Percentiles rank a stretch among this genome's conserved stretches.
Evolutionary conservation across 2,329 filamentous ascomycete genomes (phyloP).

Genomic region (Aspergillus alliaceus): DNA sequence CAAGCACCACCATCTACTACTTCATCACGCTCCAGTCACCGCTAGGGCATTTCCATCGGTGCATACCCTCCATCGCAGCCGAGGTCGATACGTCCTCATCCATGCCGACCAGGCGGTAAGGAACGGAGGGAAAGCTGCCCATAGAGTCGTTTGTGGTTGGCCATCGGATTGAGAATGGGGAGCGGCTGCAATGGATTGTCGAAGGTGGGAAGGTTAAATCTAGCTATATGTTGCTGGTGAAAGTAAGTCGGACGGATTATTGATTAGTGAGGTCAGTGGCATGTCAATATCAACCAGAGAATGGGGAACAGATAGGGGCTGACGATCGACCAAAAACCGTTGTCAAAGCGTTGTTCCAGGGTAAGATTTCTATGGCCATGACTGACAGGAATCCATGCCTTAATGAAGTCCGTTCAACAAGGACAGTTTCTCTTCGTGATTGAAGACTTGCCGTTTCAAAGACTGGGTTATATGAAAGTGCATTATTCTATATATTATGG

Average conservation of each 20-base stretch:
- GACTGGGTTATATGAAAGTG: too few relatives aligned
- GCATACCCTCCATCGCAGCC: constrained; percentile 64
- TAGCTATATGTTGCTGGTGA: constrained; percentile 55
- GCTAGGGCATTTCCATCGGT: constrained; percentile 63
- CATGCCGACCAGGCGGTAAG: constrained; percentile 52
- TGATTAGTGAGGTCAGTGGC: constrained; percentile 60
- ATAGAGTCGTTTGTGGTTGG: constrained; percentile 68
- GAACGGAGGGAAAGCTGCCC: constrained; percentile 40
- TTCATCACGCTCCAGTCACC: constrained; percentile 58
- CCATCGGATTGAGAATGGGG: constrained; percentile 55
- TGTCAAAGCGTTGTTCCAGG: constrained; percentile 67
- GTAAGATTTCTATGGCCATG: constrained; percentile 67
- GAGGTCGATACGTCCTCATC: constrained; percentile 65
- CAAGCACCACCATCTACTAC: constrained; percentile 65
- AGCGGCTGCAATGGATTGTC: constrained; percentile 68
- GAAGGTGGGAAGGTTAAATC: constrained; percentile 68
- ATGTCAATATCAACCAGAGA: constrained; percentile 1
- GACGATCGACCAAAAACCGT: neutral
- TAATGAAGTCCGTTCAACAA: too few relatives aligned
- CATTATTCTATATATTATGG: too few relatives aligned
- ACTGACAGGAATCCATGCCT: too few relatives aligned
- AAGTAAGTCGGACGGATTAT: constrained; percentile 49
- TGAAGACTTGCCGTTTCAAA: too few relatives aligned
- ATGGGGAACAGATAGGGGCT: neutral
- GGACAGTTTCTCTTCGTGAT: too few relatives aligned